Conservation (phyloP, 805 yeast genomes). For the Wickerhamiella musiphila region DNA sequence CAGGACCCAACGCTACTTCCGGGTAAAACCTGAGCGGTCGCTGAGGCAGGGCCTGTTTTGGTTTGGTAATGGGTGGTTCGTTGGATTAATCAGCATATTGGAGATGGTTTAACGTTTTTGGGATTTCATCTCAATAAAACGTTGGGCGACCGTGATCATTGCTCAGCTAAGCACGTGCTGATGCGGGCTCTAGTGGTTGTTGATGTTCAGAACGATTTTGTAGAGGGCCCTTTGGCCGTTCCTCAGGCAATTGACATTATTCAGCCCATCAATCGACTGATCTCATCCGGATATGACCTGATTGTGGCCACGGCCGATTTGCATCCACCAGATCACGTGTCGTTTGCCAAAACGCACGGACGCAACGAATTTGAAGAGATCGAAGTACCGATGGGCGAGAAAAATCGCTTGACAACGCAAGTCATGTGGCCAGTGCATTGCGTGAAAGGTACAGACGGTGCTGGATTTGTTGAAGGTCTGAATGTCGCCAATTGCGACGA, state of each 20-base stretch:
- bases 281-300: conserved; percentile 37
- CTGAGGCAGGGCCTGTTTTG: too few species aligned
- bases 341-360: conserved; percentile 60
- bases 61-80: too few species aligned
- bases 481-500: conserved; percentile 22
- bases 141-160: too few species aligned
- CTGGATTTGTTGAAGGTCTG: conserved; percentile 40
- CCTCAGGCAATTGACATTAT: conserved; percentile 42
- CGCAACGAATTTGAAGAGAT: conserved; percentile 33
- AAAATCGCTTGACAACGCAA: conserved; percentile 26
- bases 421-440: conserved; percentile 86
- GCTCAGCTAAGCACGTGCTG: conserved; percentile 5
- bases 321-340: conserved; percentile 67
- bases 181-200: conserved; percentile 46
- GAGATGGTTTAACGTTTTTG: too few species aligned
- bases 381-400: conserved; percentile 13
- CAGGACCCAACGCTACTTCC: too few species aligned
- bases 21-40: too few species aligned
- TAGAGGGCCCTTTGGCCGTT: conserved; percentile 49
- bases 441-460: conserved; percentile 52
- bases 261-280: conserved; percentile 31
- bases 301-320: conserved; percentile 70
- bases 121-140: too few species aligned
- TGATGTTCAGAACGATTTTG: conserved; percentile 76
- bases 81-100: too few species aligned